phyloP scores from a whole-genome alignment of 768 basidiomycete species.

The Boletus sp. region DNA sequence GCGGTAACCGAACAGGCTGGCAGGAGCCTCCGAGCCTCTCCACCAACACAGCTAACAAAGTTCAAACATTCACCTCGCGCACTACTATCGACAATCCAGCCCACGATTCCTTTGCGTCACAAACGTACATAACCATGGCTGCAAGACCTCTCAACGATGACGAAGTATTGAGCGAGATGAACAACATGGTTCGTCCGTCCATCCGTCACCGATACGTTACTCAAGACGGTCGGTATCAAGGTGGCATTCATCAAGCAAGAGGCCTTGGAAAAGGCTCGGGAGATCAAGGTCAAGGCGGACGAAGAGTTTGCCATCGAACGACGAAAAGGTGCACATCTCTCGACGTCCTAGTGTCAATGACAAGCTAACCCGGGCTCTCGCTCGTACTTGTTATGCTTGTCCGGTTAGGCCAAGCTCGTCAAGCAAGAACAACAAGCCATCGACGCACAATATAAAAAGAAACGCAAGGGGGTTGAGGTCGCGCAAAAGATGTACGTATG shows the following conservation, averaged over 20 bases:
- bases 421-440: constrained; percentile 95
- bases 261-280: constrained; percentile 94
- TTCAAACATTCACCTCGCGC: too few species aligned
- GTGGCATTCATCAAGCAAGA: constrained; percentile 99
- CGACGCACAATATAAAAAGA: constrained; percentile 94
- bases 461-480: constrained; percentile 88
- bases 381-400: background rate
- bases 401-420: constrained; percentile 84
- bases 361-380: too few species aligned
- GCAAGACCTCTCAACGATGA: constrained; percentile 86
- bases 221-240: constrained; percentile 39
- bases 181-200: constrained; percentile 82
- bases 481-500: constrained; percentile 89
- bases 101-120: too few species aligned
- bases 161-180: constrained; percentile 95
- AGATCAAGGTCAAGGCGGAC: constrained; percentile 96
- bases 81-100: too few species aligned
- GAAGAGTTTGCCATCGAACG: constrained; percentile 99
- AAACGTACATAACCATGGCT: constrained; percentile 47
- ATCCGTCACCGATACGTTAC: background rate
- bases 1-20: too few species aligned
- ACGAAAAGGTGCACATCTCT: constrained; percentile 69
- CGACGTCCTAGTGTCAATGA: too few species aligned
- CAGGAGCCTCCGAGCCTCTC: too few species aligned
- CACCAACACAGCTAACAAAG: background rate